Base-by-base conservation (phyloP, 306 rosid species). In the Arachis hypogaea region DNA sequence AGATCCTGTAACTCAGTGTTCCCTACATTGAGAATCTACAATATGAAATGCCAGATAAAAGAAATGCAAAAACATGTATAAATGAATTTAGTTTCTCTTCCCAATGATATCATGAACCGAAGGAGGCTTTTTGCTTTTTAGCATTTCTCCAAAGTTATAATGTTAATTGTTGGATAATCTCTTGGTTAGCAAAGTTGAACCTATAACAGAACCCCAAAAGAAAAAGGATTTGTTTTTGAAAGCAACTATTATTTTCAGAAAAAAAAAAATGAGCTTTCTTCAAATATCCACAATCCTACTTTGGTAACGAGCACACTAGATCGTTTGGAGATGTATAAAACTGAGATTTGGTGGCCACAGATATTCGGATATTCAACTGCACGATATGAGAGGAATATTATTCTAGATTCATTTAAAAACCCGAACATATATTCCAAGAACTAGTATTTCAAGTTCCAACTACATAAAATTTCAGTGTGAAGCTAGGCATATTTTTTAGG, bases 401-500 rank as follows among this genome's bases (percentile, higher is more conserved):
- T 71, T 50, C 45, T 14, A 14, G 14, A 14, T 14, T 14, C 14
- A 14, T 14, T 14, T 14, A 14, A 14, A 14, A 14, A 30, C 56
- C 30, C 41, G 36, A 62, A 14, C 49, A 61, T 45, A 60, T 22
- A 22, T 22, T 22, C 54, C 55, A 58, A 63, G 41, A 71, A 49
- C 16, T 14, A 49, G n/a, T 11, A 2, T 65, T 64, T 71, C 47
- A 56, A 38, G 5, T 65, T 64, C 64, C 47, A 56, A 38, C 14
- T 57, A 65, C 16, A 73, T 33, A 75, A 66, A 58, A 43, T 14
- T 54, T 52, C 50, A 43, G 29, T 49, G 63, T 45, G 43, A 75
- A 67, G 81, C 68, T 61, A 76, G 52, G 68, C 54, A 66, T 67
- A 38, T 36, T 10, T 58, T 64, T 68, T 77, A 61, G 76, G 45